Conservation (phyloP, 495 filamentous ascomycete genomes). For the Aspergillus carlsbadensis region DNA sequence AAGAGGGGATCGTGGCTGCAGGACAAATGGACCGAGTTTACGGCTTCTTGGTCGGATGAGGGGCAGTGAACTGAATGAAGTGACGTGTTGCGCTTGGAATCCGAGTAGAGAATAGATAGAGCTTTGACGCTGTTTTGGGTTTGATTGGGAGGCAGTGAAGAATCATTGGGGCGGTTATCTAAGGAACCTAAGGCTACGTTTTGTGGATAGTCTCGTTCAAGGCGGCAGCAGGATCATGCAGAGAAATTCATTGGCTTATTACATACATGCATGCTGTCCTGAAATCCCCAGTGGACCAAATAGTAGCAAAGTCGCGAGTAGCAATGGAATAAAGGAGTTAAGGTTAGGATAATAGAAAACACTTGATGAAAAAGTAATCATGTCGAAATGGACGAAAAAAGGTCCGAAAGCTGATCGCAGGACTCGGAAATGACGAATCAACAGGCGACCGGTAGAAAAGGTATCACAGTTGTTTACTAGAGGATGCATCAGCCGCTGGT, state of each 20-base stretch:
- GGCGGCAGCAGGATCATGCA: no score
- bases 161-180: background rate
- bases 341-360: slow-evolving; percentile 8
- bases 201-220: background rate
- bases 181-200: background rate
- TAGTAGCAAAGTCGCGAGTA: slow-evolving; percentile 9
- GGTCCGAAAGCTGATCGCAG: background rate
- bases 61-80: no score
- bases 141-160: background rate
- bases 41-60: no score
- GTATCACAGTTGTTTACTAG: slow-evolving; percentile 27
- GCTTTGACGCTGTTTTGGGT: background rate
- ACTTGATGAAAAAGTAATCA: slow-evolving; percentile 10
- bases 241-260: slow-evolving; percentile 17
- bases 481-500: background rate
- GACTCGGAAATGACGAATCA: background rate
- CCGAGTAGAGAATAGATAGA: no score
- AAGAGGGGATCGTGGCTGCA: background rate
- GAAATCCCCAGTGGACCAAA: slow-evolving; percentile 5
- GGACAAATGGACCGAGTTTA: background rate
- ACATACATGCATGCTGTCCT: slow-evolving; percentile 21
- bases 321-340: slow-evolving; percentile 5
- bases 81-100: no score
- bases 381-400: background rate
- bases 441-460: slow-evolving; percentile 1